Conservation (phyloP, 768 basidiomycete genomes). For the Xerocomellus chrysenteron region DNA sequence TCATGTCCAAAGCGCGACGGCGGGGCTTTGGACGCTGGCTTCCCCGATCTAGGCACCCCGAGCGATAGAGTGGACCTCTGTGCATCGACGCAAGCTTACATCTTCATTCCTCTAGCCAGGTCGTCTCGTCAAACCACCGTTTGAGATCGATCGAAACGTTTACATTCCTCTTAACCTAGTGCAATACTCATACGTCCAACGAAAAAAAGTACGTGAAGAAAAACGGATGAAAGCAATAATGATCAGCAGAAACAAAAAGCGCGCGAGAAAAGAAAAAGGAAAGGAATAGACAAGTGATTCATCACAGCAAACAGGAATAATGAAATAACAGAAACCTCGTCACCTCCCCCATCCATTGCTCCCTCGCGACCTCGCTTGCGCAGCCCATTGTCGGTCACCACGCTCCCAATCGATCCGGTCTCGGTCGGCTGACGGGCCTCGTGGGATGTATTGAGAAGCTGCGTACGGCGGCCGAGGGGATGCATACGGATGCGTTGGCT, state of each 20-base stretch:
- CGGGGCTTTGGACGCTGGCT: not conserved
- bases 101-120: not conserved
- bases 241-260: conserved; percentile 22
- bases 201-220: conserved; percentile 1
- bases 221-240: conserved; percentile 32
- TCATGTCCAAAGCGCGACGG: not conserved
- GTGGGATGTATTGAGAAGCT: conserved; percentile 40
- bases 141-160: conserved; percentile 1
- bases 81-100: conserved; percentile 6
- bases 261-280: not conserved
- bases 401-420: conserved; percentile 47
- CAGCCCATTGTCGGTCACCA: conserved; percentile 38
- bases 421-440: conserved; percentile 53
- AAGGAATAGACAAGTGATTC: conserved; percentile 3
- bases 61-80: not conserved
- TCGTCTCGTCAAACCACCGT: not conserved
- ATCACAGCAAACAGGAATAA: conserved; percentile 14
- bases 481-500: conserved; percentile 21
- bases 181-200: conserved; percentile 6
- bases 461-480: conserved; percentile 21
- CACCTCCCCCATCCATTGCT: conserved; percentile 38
- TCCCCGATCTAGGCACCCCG: not conserved
- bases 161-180: conserved; percentile 10
- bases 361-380: conserved; percentile 29
- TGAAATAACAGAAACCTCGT: not conserved